Base-by-base conservation (phyloP, 2,329 filamentous ascomycete species). In the Fusarium ambrosium region DNA sequence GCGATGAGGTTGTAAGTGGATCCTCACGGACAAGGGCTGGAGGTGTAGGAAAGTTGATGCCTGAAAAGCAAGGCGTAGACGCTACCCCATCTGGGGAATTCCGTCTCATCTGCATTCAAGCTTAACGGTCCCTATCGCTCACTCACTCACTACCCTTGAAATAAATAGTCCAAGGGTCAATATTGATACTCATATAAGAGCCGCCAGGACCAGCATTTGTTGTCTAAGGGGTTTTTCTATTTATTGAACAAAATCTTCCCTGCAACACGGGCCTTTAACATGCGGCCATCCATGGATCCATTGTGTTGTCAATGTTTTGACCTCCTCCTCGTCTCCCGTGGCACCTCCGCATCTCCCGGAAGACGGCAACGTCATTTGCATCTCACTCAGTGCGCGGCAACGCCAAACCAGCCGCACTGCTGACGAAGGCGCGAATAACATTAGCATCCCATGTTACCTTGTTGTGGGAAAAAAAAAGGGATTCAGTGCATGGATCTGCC, bases 311-410 rank as follows among this genome's bases (percentile, higher is more conserved):
- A 24, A 24, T 59, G 48, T 53, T 53, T 32, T 37, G 34, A 39
- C 36, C 34, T 56, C 32, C 4, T 34, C 22, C 22, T 24, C 22
- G 29, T 11, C 27, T 34, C 29, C 29, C 18, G 32, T 34, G 22
- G 32, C 34, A 59, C 20, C 56, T 59, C 56, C 56, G 56, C 56
- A 27, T 27, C 43, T 53, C 62, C 72, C 72, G 62, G 36, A 69
- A 27, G 58, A 66, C 14, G 34, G 51, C 59, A 69, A 69, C 71
- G 71, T 71, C 71, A 69, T 65, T 65, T 24, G 32, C 45, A 64
- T 41, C 45, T 29, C 29, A 64, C 13, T 41, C 27, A 32, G 48
- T 53, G 48, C 48, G 48, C 43, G 20, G 29, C 27, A 64, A 24
- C 9, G n/a, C 27, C 22, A 39, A 43, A 43, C 41, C 34, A 56